These are phyloP conservation scores for Saccharomyces jurei DNA, from an alignment of 805 yeast genomes.

Conservation along the genomic window DNA sequence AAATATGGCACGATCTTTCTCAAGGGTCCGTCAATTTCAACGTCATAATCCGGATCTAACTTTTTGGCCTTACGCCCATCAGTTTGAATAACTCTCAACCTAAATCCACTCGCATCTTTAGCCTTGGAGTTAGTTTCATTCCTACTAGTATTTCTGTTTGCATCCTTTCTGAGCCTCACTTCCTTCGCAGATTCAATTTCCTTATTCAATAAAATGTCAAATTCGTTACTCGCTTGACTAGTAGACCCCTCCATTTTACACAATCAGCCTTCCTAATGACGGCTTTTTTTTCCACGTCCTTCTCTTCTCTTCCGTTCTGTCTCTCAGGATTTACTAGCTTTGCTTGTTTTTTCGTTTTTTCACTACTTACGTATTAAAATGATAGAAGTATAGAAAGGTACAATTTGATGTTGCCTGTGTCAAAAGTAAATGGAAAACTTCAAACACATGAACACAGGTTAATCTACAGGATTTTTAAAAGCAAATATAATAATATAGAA, in stretches of 20 bases:
- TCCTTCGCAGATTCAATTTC: slow-evolving; percentile 7
- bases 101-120: slow-evolving; percentile 28
- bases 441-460: not conserved
- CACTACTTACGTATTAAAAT: not conserved
- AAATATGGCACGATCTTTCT: slow-evolving; percentile 78
- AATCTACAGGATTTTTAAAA: not conserved
- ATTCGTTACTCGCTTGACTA: slow-evolving; percentile 2
- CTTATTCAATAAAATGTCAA: slow-evolving; percentile 6
- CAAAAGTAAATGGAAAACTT: not conserved
- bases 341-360: not conserved
- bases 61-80: slow-evolving; percentile 40
- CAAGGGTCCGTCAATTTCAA: slow-evolving; percentile 49
- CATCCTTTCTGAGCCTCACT: slow-evolving; percentile 6
- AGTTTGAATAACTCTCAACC: slow-evolving; percentile 19
- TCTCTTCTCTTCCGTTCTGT: not conserved
- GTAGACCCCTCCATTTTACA: not conserved
- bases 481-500: not conserved
- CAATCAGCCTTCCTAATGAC: not conserved
- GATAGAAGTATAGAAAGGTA: not conserved
- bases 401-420: not conserved
- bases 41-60: slow-evolving; percentile 51
- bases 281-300: not conserved
- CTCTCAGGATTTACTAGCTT: not conserved
- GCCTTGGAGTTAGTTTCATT: slow-evolving; percentile 7
- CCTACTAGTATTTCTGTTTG: not conserved